Evolutionary conservation across 2,329 filamentous ascomycete species (phyloP).

Genomic region (Endoconidiophora laricicola): DNA sequence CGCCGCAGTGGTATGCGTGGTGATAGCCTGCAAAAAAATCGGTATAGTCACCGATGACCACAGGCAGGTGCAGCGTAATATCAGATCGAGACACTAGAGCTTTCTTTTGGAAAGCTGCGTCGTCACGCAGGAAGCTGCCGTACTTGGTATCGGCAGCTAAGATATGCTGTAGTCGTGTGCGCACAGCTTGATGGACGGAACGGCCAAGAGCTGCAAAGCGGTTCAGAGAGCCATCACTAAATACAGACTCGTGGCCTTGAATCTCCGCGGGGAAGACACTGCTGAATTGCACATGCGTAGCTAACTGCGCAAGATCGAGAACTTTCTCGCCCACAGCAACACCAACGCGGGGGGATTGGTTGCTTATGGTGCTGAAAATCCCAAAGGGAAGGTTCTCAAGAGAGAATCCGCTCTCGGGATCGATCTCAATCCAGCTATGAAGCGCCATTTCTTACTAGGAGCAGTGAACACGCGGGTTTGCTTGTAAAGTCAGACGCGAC

Average conservation of each 20-base stretch:
- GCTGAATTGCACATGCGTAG: slow-evolving; percentile 12
- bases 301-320: slow-evolving; percentile 35
- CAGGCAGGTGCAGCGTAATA: slow-evolving; percentile 36
- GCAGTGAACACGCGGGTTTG: neutral
- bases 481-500: neutral
- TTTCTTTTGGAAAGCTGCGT: neutral
- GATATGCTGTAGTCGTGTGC: slow-evolving; percentile 44
- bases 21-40: slow-evolving; percentile 64
- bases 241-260: slow-evolving; percentile 1
- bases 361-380: slow-evolving; percentile 44
- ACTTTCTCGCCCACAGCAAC: slow-evolving; percentile 52
- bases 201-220: slow-evolving; percentile 52
- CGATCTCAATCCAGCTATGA: slow-evolving; percentile 17
- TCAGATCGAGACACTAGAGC: neutral
- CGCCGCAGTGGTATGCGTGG: slow-evolving; percentile 47
- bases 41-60: slow-evolving; percentile 59
- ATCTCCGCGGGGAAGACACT: slow-evolving; percentile 4
- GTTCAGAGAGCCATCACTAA: slow-evolving; percentile 41
- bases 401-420: slow-evolving; percentile 34
- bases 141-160: slow-evolving; percentile 32
- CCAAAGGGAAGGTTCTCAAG: slow-evolving; percentile 61
- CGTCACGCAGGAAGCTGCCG: slow-evolving; percentile 5
- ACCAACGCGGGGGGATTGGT: slow-evolving; percentile 40
- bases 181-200: slow-evolving; percentile 47
- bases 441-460: neutral